phyloP scores from a whole-genome alignment of 2,329 filamentous ascomycete species.

The Alternaria sp. region DNA sequence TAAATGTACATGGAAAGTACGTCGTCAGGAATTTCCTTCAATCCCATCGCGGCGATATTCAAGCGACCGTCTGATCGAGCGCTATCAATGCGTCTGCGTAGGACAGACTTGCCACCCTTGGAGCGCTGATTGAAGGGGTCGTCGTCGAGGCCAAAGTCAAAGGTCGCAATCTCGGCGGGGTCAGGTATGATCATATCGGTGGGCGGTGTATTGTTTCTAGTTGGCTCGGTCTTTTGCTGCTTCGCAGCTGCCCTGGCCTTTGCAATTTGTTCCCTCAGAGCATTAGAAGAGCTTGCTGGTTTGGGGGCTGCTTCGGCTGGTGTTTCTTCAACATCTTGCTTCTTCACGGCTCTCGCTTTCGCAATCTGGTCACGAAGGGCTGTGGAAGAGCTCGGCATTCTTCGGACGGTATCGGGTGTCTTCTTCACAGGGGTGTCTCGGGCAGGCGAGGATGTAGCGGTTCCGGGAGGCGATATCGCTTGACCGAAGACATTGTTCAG shows the following conservation, averaged over 20 bases:
- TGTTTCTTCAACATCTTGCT: constrained; percentile 25
- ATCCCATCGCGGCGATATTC: constrained; percentile 84
- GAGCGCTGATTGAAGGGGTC: constrained; percentile 75
- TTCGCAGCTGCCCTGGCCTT: constrained; percentile 83
- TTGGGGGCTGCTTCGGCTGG: constrained; percentile 42
- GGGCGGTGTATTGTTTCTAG: constrained; percentile 40
- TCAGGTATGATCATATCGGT: constrained; percentile 45
- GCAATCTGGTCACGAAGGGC: constrained; percentile 90
- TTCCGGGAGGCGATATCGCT: constrained; percentile 39
- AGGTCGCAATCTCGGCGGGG: constrained; percentile 49
- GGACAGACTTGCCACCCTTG: constrained; percentile 70
- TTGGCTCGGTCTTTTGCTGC: constrained; percentile 31
- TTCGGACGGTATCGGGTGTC: constrained; percentile 46
- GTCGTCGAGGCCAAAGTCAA: constrained; percentile 68
- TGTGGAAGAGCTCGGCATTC: constrained; percentile 73
- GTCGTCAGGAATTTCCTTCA: constrained; percentile 81
- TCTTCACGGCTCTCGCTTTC: constrained; percentile 83
- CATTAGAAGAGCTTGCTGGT: constrained; percentile 73
- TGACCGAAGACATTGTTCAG: constrained; percentile 48
- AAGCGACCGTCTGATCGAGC: constrained; percentile 81
- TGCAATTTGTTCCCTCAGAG: constrained; percentile 89
- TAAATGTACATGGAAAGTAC: constrained; percentile 91
- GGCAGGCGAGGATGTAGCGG: constrained; percentile 30
- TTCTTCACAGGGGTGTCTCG: constrained; percentile 38
- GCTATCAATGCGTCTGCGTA: constrained; percentile 74